These are phyloP conservation scores for Spathaspora gorwiae DNA, from an alignment of 805 yeast genomes.

Conservation along the genomic window DNA sequence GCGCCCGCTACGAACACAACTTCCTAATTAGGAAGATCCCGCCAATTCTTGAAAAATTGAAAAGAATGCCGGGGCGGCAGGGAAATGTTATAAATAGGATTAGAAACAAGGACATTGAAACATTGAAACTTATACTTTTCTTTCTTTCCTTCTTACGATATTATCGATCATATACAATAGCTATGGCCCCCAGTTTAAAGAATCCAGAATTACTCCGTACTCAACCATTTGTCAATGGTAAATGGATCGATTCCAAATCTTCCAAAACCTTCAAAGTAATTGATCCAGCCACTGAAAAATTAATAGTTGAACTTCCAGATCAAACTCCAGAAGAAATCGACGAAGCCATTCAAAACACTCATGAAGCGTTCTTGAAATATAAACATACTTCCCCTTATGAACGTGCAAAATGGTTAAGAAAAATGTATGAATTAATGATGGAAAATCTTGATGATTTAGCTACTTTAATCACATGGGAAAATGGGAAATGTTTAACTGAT, in stretches of 20 bases:
- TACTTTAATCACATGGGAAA: slow-evolving; percentile 53
- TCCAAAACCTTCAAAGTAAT: slow-evolving; percentile 32
- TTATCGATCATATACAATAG: too few species aligned
- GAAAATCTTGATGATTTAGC: slow-evolving; percentile 58
- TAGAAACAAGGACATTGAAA: too few species aligned
- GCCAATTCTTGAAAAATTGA: too few species aligned
- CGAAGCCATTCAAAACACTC: slow-evolving; percentile 45
- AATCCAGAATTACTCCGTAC: slow-evolving; percentile 30
- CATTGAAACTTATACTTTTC: too few species aligned
- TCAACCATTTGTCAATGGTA: slow-evolving; percentile 35
- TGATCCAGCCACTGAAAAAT: slow-evolving; percentile 39
- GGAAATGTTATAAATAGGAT: too few species aligned
- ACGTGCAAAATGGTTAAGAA: slow-evolving; percentile 49
- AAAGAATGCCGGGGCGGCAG: too few species aligned
- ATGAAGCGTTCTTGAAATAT: slow-evolving; percentile 41
- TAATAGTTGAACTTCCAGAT: slow-evolving; percentile 38
- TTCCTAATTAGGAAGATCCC: too few species aligned
- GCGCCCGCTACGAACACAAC: too few species aligned
- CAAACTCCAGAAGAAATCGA: slow-evolving; percentile 41
- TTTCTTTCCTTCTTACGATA: too few species aligned
- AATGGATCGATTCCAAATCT: slow-evolving; percentile 35
- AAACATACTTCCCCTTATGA: slow-evolving; percentile 46
- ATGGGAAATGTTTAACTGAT: slow-evolving; percentile 54
- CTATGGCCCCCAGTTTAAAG: slow-evolving; percentile 14
- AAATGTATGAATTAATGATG: slow-evolving; percentile 45